phyloP scores from a whole-genome alignment of 164 flowering plant species.

The Kingdonia uniflora region DNA sequence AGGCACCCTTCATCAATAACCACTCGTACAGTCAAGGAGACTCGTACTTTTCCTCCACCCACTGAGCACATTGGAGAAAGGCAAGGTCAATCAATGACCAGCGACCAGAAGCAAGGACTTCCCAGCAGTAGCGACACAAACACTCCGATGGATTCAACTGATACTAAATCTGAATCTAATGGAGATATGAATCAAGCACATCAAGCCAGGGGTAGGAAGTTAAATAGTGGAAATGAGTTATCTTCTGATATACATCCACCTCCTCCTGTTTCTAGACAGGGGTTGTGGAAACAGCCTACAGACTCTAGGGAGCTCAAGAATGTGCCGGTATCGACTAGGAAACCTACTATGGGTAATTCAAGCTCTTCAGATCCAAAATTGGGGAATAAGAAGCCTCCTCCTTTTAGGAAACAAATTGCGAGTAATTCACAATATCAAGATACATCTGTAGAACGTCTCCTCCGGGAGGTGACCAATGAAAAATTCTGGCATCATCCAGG shows the following conservation, averaged over 20 bases:
- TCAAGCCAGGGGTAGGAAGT: slow-evolving; percentile 40
- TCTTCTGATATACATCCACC: slow-evolving; percentile 34
- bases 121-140: slow-evolving; percentile 35
- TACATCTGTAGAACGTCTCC: slow-evolving; percentile 88
- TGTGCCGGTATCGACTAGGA: slow-evolving; percentile 33
- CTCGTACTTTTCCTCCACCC: slow-evolving; percentile 29
- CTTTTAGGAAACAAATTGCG: slow-evolving; percentile 45
- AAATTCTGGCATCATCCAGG: slow-evolving; percentile 96
- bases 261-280: slow-evolving; percentile 47
- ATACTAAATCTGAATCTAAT: slow-evolving; percentile 51
- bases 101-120: slow-evolving; percentile 58
- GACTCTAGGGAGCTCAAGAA: slow-evolving; percentile 46
- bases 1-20: slow-evolving; percentile 48
- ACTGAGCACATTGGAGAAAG: slow-evolving; percentile 55
- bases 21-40: slow-evolving; percentile 59
- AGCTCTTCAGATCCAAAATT: slow-evolving; percentile 38
- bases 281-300: slow-evolving; percentile 60
- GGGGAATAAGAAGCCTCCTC: slow-evolving; percentile 47
- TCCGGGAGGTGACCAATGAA: slow-evolving; percentile 93
- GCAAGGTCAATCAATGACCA: slow-evolving; percentile 28
- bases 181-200: slow-evolving; percentile 47
- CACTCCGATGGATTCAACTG: slow-evolving; percentile 36
- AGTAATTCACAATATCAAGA: slow-evolving; percentile 45
- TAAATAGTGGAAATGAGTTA: slow-evolving; percentile 35
- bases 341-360: slow-evolving; percentile 33